These are phyloP conservation scores for Botryosphaeria dothidea DNA, from an alignment of 2,329 filamentous ascomycete genomes.

Conservation along the genomic window DNA sequence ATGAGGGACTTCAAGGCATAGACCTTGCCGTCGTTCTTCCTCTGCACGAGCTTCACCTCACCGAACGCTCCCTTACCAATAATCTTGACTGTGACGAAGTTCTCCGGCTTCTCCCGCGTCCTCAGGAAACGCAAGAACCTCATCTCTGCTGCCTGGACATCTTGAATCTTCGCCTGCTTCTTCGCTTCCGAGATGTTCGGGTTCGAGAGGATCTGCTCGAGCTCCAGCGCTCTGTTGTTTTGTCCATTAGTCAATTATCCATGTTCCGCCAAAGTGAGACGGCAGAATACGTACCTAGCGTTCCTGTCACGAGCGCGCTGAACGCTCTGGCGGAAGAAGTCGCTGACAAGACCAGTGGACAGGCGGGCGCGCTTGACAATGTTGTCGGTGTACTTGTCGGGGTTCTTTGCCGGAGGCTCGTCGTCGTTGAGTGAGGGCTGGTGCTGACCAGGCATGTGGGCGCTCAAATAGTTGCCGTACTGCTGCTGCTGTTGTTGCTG, in stretches of 20 bases:
- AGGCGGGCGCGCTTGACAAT: constrained; percentile 73
- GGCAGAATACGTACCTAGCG: constrained; percentile 68
- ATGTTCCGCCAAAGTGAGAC: background rate
- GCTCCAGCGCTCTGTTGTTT: constrained; percentile 74
- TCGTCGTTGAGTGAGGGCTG: constrained; percentile 58
- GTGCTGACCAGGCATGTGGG: constrained; percentile 64
- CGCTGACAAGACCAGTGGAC: constrained; percentile 65
- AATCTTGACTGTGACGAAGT: constrained; percentile 95
- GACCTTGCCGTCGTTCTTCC: constrained; percentile 93
- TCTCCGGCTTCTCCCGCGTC: constrained; percentile 88
- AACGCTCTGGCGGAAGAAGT: constrained; percentile 98
- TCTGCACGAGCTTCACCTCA: constrained; percentile 95
- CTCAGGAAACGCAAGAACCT: constrained; percentile 92
- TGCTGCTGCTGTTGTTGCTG: constrained; percentile 51
- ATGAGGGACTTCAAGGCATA: constrained; percentile 98
- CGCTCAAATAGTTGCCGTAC: constrained; percentile 67
- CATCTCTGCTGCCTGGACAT: constrained; percentile 82
- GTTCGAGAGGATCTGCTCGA: constrained; percentile 82
- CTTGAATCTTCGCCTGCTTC: constrained; percentile 82
- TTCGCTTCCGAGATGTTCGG: constrained; percentile 71
- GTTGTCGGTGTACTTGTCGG: constrained; percentile 85
- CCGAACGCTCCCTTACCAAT: constrained; percentile 99
- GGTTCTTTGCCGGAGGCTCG: constrained; percentile 74
- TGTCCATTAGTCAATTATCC: constrained; percentile 26
- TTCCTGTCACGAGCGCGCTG: constrained; percentile 94